Base-by-base conservation (phyloP, 2,329 filamentous ascomycete genomes). In the Sporothrix euskadiensis region DNA sequence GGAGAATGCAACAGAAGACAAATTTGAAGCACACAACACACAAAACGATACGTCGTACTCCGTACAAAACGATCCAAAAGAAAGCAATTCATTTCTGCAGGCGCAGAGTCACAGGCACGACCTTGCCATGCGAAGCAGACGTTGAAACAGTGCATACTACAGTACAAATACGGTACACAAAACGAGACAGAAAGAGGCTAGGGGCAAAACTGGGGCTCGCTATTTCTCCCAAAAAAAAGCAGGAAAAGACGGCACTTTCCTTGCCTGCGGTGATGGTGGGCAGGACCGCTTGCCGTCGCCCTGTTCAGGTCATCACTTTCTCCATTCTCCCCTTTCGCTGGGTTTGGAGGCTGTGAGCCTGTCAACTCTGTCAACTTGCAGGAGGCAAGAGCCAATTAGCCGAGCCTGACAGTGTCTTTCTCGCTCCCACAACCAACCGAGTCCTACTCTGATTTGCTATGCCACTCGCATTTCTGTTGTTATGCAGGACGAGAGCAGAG, bases 271-370 rank as follows among this genome's bases (percentile, higher is more conserved):
- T 75, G 72, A 75, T 76, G 75, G 75, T 75, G 75, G 75, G 75
- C 75, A 76, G 74, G 75, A 76, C 75, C 75, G 75, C 72, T 72
- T 72, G 75, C 75, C 75, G 75, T 76, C 66, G 74, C 75, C 75
- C 69, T 76, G 74, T 49, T 71, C 32, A 32, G 71, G 71, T 71
- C 72, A 47, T 52, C 66, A 22, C 12, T 68, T 49, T 30, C 61
- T 66, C 61, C 39, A 65, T 65, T 65, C 30, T 9, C 39, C 61
- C 39, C 61, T 8, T 47, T 39, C 7, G 19, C 30, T n/a, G 57
- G 32, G 6, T 35, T 16, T 52, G 9, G n/a, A 30, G 22, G 52
- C 52, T 56, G 39, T 47, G n/a, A 22, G 14, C 10, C 59, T 49
- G 47, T 54, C 19, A 7, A 54, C 14, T 26, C 26, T 26, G 26